A percentile compares a stretch with the other conserved stretches of the same genome.
phyloP scores from a whole-genome alignment of 169 alveolate genomes.

The Babesia caballi region DNA sequence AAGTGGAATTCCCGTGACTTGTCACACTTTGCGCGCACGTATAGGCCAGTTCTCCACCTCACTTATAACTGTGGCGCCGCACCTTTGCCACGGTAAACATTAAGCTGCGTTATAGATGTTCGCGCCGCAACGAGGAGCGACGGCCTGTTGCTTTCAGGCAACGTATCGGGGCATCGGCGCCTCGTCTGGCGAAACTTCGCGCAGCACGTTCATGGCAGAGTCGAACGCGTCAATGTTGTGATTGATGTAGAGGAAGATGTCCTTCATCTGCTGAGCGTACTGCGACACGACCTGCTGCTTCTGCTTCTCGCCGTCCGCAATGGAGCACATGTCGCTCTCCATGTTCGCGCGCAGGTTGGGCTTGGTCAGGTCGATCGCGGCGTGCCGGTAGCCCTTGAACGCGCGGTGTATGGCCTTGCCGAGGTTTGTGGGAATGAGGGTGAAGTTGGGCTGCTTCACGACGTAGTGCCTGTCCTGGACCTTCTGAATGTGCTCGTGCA shows the following conservation, averaged over 20 bases:
- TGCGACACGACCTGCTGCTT: slow-evolving; percentile 41
- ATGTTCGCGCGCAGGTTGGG: slow-evolving; percentile 91
- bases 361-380: slow-evolving; percentile 68
- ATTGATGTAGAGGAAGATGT: slow-evolving; percentile 36
- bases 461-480: slow-evolving; percentile 96
- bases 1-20: no score
- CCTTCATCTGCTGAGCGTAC: slow-evolving; percentile 46
- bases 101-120: no score
- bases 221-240: slow-evolving; percentile 38
- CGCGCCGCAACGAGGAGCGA: no score
- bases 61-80: no score
- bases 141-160: no score
- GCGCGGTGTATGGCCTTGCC: slow-evolving; percentile 67
- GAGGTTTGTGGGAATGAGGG: slow-evolving; percentile 58
- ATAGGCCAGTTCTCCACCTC: no score
- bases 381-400: slow-evolving; percentile 66
- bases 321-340: slow-evolving; percentile 86
- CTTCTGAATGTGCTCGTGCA: slow-evolving; percentile 96
- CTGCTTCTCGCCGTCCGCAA: slow-evolving; percentile 83
- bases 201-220: slow-evolving; percentile 23
- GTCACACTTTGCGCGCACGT: no score
- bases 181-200: slow-evolving; percentile 40
- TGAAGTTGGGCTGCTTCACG: slow-evolving; percentile 41
- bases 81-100: no score
- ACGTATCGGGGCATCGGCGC: slow-evolving; percentile 49